phyloP scores from a whole-genome alignment of 148 eudicot genomes.

The Arctostaphylos glauca region DNA sequence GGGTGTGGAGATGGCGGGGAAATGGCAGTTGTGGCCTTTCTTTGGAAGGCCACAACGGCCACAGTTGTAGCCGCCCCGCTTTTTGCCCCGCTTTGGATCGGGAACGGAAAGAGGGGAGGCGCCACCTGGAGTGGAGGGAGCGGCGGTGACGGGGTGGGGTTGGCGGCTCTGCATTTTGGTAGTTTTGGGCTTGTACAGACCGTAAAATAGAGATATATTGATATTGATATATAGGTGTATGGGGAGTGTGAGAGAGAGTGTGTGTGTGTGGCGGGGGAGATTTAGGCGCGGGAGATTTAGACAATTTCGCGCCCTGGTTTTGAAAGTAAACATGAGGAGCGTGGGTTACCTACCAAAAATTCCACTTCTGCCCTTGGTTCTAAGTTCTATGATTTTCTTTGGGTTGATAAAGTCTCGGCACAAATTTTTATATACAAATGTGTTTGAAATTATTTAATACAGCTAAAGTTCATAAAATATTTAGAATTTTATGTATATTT shows the following conservation, averaged over 20 bases:
- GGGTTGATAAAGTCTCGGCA: no score
- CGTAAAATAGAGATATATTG: neutral
- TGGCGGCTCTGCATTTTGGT: conserved; percentile 35
- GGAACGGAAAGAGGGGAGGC: conserved; percentile 34
- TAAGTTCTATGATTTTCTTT: neutral
- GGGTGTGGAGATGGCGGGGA: conserved; percentile 24
- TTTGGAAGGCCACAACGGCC: conserved; percentile 87
- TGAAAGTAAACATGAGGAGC: conserved; percentile 16
- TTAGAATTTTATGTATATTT: no score
- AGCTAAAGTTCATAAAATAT: no score
- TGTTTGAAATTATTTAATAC: no score
- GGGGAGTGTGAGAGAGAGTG: conserved; percentile 13
- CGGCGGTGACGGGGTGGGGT: conserved; percentile 45
- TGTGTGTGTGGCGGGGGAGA: conserved; percentile 8
- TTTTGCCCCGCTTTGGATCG: conserved; percentile 40
- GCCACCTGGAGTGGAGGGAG: conserved; percentile 24
- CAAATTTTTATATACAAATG: no score
- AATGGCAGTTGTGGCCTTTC: conserved; percentile 66
- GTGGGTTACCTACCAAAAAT: neutral
- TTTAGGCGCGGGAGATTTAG: conserved; percentile 36
- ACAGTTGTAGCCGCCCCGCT: conserved; percentile 79
- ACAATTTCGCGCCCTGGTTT: conserved; percentile 30
- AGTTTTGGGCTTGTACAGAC: neutral
- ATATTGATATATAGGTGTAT: neutral
- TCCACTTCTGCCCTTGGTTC: neutral